Base-by-base conservation (phyloP, 139 green algal species). In the Haematococcus lacustris region DNA sequence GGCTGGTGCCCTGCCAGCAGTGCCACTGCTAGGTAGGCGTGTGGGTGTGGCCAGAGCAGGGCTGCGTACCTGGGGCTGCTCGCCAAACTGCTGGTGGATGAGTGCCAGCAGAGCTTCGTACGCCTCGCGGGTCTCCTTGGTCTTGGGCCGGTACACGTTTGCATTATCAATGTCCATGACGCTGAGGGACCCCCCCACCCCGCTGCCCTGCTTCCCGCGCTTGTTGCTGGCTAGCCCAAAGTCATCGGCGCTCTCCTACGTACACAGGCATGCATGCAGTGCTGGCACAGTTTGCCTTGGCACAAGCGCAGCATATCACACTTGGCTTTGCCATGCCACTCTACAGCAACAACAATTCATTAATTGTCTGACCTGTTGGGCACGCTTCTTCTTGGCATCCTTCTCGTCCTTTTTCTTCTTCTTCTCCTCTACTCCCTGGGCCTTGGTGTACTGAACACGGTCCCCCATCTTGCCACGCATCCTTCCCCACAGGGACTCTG, bases 381-480 rank as follows among this genome's bases (percentile, higher is more conserved):
- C 76, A 1, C 73, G 74, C 78, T 90, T 90, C 68, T 88, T 88
- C 76, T 81, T 88, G 38, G 75, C 71, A 21, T 51, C 62, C 38
- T 57, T 47, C n/a, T n/a, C n/a, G 41, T 78, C 76, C 76, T 90
- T 87, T 21, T 80, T 57, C 64, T 93, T 89, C 39, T 94, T 84
- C 51, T 89, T 79, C 59, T 95, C 81, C 37, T 87, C 76, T 53
- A 89, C 71, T 25, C 83, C 86, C 71, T 93, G 83, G 21, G 91
- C 88, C 21, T 74, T 82, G 23, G 63, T 73, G 23, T 85, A 70
- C 73, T 77, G 64, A 30, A 92, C 93, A 1, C 93, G 73, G 79
- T 98, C 95, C 9, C 95, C 95, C 86, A 99, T 98, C 64, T 92
- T 92, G 38, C 81, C 79, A 33, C 86, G 73, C 82, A 95, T 92